Percentiles rank a stretch among this genome's conserved stretches.
Conservation (phyloP, 2,329 filamentous ascomycete genomes). For the Rugonectria rugulosa region DNA sequence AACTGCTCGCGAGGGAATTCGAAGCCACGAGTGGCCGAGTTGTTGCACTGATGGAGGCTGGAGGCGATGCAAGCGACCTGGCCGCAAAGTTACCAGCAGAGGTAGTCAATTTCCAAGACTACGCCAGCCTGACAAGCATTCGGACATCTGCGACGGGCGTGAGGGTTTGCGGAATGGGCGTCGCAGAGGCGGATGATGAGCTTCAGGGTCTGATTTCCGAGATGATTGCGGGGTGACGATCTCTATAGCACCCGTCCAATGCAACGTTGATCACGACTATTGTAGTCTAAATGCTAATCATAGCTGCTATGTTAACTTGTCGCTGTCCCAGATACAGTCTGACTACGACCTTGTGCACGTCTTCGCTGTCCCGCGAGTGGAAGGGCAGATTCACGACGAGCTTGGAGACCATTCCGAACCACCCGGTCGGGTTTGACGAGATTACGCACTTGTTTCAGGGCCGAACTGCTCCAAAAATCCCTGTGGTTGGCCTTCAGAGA, state of each 20-base stretch:
- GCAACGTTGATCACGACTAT: no score
- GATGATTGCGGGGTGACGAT: constrained; percentile 5
- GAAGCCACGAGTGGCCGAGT: constrained; percentile 25
- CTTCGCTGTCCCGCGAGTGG: no score
- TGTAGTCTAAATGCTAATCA: no score
- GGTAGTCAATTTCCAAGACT: constrained; percentile 24
- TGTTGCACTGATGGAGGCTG: constrained; percentile 20
- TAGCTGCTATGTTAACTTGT: no score
- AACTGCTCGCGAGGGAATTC: constrained; percentile 24
- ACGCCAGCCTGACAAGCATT: constrained; percentile 33
- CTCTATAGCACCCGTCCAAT: not conserved
- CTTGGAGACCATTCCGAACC: not conserved
- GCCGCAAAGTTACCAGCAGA: constrained; percentile 21
- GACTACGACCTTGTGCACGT: no score
- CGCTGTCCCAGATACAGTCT: no score
- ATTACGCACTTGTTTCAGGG: no score
- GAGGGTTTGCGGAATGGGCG: constrained; percentile 1
- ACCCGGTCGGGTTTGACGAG: no score
- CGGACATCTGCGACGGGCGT: constrained; percentile 14
- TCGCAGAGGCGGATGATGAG: constrained; percentile 9
- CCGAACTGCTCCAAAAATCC: no score
- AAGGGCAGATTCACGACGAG: not conserved
- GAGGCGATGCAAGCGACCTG: not conserved
- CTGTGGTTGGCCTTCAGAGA: no score
- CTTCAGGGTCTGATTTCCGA: constrained; percentile 12